Evolutionary conservation across 2,329 filamentous ascomycete species (phyloP), one percentile per base, ranked within the genome.

Genomic region (Aureobasidium sp.): DNA sequence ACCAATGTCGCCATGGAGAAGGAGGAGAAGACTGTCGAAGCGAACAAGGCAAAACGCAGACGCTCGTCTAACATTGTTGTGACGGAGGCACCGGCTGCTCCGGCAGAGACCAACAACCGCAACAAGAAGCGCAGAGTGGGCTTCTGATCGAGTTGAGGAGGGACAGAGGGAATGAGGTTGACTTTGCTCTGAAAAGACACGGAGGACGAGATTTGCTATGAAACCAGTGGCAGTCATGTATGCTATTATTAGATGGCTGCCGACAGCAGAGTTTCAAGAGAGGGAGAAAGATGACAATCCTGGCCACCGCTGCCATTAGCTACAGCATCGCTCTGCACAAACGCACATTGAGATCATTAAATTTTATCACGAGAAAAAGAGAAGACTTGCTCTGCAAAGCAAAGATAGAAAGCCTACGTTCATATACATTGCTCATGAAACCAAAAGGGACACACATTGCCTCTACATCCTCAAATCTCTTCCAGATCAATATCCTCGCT

Each of bases 41-140:
- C 46, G 6, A 60, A 46, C 35, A 60, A 60, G 29, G 19, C 47
- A 9, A 60, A 60, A 31, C 47, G 57, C 17, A 60, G 57, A 37
- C 57, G 47, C 11, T 60, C 47, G 10, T 60, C 57, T 11, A 45
- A 42, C 2, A 8, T 21, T 0, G 13, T 11, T 19, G 47, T 29
- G 2, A 9, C 17, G 9, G 33, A 23, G 4, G 11, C n/a, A 27
- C 8, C 51, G 1, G 15, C 33, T 37, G 25, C 19, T 29, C 19
- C 17, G n/a, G 43, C 45, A 10, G 29, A 33, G 6, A 25, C 10
- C 15, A 60, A 27, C 17, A 37, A 21, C 17, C 29, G 27, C 27
- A 60, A 59, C 23, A 59, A 60, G 47, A 60, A 60, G 29, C 46
- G 46, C 19, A 51, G 37, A 21, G 9, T 45, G 29, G 46, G 43